phyloP scores from a whole-genome alignment of 176 grass and related monocot genomes.

The Musa itinerans region DNA sequence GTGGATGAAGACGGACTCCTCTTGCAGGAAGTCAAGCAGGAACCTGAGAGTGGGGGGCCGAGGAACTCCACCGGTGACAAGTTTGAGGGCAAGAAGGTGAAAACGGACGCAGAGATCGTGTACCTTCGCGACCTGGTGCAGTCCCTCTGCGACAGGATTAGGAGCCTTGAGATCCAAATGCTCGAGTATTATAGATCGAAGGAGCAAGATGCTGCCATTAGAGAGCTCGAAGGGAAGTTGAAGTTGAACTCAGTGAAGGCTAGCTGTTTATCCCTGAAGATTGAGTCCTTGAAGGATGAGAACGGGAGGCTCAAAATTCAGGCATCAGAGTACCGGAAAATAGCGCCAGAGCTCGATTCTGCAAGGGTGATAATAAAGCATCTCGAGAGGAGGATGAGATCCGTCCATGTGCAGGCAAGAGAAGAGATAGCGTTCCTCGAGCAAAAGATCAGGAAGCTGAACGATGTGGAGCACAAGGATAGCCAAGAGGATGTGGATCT shows the following conservation, averaged over 20 bases:
- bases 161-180: constrained; percentile 47
- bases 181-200: constrained; percentile 41
- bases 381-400: constrained; percentile 25
- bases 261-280: constrained; percentile 35
- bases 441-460: constrained; percentile 29
- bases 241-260: constrained; percentile 31
- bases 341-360: constrained; percentile 34
- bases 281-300: constrained; percentile 49
- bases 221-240: constrained; percentile 48
- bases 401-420: constrained; percentile 9
- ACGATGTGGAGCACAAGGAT: constrained; percentile 22
- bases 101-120: constrained; percentile 29
- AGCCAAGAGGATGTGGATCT: constrained; percentile 23
- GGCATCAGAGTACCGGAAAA: constrained; percentile 31
- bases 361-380: constrained; percentile 43
- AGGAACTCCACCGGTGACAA: not conserved
- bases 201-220: constrained; percentile 32
- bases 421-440: not conserved
- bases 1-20: not conserved
- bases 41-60: not conserved
- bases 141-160: constrained; percentile 48
- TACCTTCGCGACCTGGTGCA: constrained; percentile 40
- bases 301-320: constrained; percentile 44
- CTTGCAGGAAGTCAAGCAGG: constrained; percentile 1
- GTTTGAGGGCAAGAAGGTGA: constrained; percentile 1